Conservation (phyloP, 163 green algal genomes). For the Prototheca stagnorum region DNA sequence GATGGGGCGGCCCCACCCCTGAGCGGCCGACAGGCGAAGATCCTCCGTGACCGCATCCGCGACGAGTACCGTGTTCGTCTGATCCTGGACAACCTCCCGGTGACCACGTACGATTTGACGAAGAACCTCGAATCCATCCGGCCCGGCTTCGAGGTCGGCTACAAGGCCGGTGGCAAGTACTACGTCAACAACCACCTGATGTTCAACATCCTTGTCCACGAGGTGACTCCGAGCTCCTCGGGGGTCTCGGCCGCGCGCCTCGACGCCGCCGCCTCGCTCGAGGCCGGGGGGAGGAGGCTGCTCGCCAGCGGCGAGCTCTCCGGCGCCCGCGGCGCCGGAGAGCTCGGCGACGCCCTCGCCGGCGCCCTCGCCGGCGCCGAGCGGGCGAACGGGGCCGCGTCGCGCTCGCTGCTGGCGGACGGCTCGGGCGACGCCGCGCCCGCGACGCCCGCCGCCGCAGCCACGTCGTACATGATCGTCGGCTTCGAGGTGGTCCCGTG, state of each 20-base stretch:
- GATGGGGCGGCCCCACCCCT: constrained; percentile 12
- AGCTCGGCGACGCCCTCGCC: too few relatives aligned
- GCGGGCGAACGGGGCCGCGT: too few relatives aligned
- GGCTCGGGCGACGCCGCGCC: not conserved
- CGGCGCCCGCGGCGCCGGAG: too few relatives aligned
- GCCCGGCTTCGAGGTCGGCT: constrained; percentile 64
- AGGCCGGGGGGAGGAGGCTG: too few relatives aligned
- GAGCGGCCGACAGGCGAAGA: constrained; percentile 38
- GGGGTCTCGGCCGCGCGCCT: constrained; percentile 39
- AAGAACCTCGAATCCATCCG: constrained; percentile 28
- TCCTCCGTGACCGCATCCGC: constrained; percentile 60
- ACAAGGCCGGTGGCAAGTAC: constrained; percentile 40
- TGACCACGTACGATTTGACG: constrained; percentile 76
- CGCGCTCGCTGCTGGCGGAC: constrained; percentile 10
- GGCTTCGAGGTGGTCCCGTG: constrained; percentile 89
- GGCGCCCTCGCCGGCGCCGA: too few relatives aligned
- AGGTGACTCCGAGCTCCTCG: too few relatives aligned
- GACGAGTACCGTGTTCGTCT: constrained; percentile 79
- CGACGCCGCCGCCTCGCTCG: constrained; percentile 14
- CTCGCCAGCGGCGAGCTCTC: too few relatives aligned
- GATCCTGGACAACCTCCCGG: constrained; percentile 88
- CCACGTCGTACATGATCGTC: constrained; percentile 68
- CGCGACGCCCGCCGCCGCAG: not conserved
- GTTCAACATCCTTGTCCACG: constrained; percentile 75
- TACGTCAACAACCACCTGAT: constrained; percentile 87